A percentile compares a stretch with the other conserved stretches of the same genome.
Conservation (phyloP, 192 early-diverging fungal genomes). For the Coemansia sp. region DNA sequence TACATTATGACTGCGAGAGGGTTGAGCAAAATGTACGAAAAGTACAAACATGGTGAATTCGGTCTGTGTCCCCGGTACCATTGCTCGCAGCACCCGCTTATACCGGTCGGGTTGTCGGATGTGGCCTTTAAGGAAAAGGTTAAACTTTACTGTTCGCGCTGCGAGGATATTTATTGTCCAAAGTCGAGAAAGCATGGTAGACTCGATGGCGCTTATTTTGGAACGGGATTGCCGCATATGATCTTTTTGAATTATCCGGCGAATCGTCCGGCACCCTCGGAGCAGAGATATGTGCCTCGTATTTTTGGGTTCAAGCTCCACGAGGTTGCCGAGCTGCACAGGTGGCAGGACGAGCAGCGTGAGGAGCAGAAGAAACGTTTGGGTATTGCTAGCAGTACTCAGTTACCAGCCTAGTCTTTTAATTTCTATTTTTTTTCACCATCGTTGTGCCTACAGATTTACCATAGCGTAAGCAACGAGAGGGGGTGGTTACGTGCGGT, state of each 20-base stretch:
- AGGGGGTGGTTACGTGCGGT: neutral
- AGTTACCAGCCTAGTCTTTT: neutral
- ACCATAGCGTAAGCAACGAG: neutral
- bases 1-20: slow-evolving; percentile 94
- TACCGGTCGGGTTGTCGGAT: slow-evolving; percentile 91
- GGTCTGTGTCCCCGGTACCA: slow-evolving; percentile 96
- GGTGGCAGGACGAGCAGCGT: slow-evolving; percentile 86
- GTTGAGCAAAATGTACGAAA: slow-evolving; percentile 94
- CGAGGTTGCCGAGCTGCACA: slow-evolving; percentile 80
- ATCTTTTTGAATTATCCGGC: slow-evolving; percentile 90
- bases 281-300: slow-evolving; percentile 82
- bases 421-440: no score
- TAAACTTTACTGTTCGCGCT: slow-evolving; percentile 94
- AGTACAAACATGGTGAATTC: slow-evolving; percentile 91
- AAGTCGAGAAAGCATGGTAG: slow-evolving; percentile 81
- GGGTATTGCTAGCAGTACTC: slow-evolving; percentile 22
- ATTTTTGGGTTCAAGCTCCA: slow-evolving; percentile 99
- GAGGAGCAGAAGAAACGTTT: slow-evolving; percentile 65
- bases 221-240: slow-evolving; percentile 96
- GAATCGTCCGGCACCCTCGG: slow-evolving; percentile 73
- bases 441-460: neutral
- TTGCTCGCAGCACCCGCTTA: slow-evolving; percentile 86
- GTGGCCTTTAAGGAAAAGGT: slow-evolving; percentile 81
- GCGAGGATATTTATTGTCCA: slow-evolving; percentile 97
- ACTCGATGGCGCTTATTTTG: slow-evolving; percentile 97